phyloP scores from a whole-genome alignment of 179 eudicot species.

The Dionaea muscipula region DNA sequence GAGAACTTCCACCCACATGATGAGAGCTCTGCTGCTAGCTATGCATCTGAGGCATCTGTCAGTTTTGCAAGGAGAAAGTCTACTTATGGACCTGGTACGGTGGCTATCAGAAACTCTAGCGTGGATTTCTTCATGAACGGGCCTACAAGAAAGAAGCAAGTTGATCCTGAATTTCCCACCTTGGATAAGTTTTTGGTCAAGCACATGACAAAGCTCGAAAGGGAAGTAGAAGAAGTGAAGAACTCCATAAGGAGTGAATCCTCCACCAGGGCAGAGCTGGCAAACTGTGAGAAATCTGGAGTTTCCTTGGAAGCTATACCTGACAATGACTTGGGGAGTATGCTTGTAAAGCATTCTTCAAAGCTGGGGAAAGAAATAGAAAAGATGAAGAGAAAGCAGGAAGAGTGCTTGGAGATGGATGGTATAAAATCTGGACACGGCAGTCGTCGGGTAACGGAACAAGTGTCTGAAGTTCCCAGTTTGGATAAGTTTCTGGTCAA shows the following conservation, averaged over 20 bases:
- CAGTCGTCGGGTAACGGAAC: constrained; percentile 21
- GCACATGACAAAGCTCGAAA: constrained; percentile 66
- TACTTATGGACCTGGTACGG: constrained; percentile 14
- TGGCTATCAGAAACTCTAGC: constrained; percentile 11
- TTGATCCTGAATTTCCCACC: constrained; percentile 51
- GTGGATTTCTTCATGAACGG: constrained; percentile 18
- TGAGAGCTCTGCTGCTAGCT: constrained; percentile 9
- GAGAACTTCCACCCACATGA: constrained; percentile 19
- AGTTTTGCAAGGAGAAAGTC: constrained; percentile 22
- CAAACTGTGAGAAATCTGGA: constrained; percentile 7
- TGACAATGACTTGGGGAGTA: constrained; percentile 38
- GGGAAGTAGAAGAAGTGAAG: constrained; percentile 68
- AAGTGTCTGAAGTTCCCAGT: constrained; percentile 42
- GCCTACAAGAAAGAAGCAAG: constrained; percentile 21
- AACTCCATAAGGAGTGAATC: constrained; percentile 38
- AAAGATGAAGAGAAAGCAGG: constrained; percentile 31
- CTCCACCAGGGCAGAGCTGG: constrained; percentile 9
- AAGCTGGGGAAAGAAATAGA: constrained; percentile 46
- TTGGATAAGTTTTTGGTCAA: constrained; percentile 79
- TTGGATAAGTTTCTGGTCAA: constrained; percentile 59
- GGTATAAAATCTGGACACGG: constrained; percentile 14
- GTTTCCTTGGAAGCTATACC: constrained; percentile 17
- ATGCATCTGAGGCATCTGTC: constrained; percentile 5
- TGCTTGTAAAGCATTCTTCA: constrained; percentile 41
- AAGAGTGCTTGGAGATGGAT: constrained; percentile 17